Percentiles rank a stretch among this genome's conserved stretches.
phyloP scores from a whole-genome alignment of 2,329 filamentous ascomycete genomes.

The Fusarium sp. region DNA sequence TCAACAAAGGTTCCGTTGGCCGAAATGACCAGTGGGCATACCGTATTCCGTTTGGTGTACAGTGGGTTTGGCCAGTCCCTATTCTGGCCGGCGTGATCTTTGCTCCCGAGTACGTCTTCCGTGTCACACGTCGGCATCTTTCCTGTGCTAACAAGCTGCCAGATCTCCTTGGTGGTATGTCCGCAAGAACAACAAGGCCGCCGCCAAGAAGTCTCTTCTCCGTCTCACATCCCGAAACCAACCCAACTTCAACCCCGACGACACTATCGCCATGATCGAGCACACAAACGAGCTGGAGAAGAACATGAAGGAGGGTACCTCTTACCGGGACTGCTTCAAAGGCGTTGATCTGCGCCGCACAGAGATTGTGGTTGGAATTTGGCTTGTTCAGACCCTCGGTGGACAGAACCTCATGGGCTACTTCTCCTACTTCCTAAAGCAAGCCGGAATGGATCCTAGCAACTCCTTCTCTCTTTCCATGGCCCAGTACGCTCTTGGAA shows the following conservation, averaged over 20 bases:
- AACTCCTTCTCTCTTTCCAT: slow-evolving; percentile 61
- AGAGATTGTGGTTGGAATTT: slow-evolving; percentile 63
- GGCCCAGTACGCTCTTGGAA: slow-evolving; percentile 62
- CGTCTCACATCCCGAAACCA: slow-evolving; percentile 56
- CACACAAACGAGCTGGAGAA: slow-evolving; percentile 65
- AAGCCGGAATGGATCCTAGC: slow-evolving; percentile 58
- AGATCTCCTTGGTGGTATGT: slow-evolving; percentile 65
- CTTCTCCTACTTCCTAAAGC: slow-evolving; percentile 59
- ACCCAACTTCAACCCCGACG: slow-evolving; percentile 57
- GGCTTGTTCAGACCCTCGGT: slow-evolving; percentile 61
- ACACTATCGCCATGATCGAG: slow-evolving; percentile 65
- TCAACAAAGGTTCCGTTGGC: slow-evolving; percentile 57
- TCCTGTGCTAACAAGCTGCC: slow-evolving; percentile 1
- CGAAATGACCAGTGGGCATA: slow-evolving; percentile 61
- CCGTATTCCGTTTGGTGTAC: slow-evolving; percentile 62
- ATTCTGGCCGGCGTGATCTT: slow-evolving; percentile 59
- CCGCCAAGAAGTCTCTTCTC: slow-evolving; percentile 55
- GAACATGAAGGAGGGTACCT: slow-evolving; percentile 55
- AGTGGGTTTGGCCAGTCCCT: slow-evolving; percentile 65
- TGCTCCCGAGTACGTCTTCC: slow-evolving; percentile 58
- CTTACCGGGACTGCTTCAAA: slow-evolving; percentile 65
- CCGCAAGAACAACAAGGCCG: slow-evolving; percentile 55
- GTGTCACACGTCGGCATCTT: rapidly evolving
- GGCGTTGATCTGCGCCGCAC: slow-evolving; percentile 65
- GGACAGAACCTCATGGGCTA: slow-evolving; percentile 64